Conservation (phyloP, 202 grass and related monocot species). For the Eragrostis tef region DNA sequence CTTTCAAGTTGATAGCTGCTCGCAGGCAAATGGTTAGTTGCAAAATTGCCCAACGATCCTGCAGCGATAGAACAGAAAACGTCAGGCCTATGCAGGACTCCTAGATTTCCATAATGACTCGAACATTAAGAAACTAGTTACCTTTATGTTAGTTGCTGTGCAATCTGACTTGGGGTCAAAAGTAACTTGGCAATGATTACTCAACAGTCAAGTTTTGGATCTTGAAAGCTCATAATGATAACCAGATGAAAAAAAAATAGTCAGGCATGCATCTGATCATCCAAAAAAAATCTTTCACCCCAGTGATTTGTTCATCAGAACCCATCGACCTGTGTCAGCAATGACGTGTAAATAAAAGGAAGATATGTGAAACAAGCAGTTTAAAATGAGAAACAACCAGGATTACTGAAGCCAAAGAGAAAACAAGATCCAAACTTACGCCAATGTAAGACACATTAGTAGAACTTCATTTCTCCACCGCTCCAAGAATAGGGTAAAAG, state of each 20-base stretch:
- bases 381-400: conserved; percentile 10
- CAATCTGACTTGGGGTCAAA: conserved; percentile 15
- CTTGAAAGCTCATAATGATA: conserved; percentile 9
- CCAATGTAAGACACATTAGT: conserved; percentile 28
- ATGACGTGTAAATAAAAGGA: conserved; percentile 29
- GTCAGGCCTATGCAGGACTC: conserved; percentile 18
- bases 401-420: neutral
- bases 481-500: conserved; percentile 69
- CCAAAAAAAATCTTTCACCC: neutral
- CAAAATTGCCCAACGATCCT: conserved; percentile 52
- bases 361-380: neutral
- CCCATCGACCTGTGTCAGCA: conserved; percentile 16
- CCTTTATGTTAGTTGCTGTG: conserved; percentile 43
- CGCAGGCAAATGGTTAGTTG: conserved; percentile 34
- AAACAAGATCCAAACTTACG: neutral
- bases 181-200: conserved; percentile 1
- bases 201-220: neutral
- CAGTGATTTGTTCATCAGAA: conserved; percentile 6
- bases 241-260: conserved; percentile 41
- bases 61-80: neutral
- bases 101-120: neutral
- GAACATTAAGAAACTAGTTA: conserved; percentile 31
- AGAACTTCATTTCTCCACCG: conserved; percentile 59
- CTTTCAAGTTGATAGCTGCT: neutral
- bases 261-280: conserved; percentile 45